Conservation (phyloP, 108 stramenopile species). For the Cyclotella baltica region DNA sequence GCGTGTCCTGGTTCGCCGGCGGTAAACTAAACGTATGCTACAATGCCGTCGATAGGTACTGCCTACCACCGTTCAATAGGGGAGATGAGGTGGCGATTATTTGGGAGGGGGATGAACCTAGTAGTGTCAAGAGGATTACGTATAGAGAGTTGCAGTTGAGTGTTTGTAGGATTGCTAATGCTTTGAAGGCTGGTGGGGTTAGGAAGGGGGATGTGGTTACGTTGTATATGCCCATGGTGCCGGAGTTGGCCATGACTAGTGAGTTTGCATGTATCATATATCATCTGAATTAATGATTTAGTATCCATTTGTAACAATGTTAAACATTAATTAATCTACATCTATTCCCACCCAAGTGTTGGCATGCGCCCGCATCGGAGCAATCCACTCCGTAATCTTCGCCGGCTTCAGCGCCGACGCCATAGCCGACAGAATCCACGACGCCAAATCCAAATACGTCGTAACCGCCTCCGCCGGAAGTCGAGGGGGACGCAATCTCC, state of each 20-base stretch:
- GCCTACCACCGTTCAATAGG: constrained; percentile 48
- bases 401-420: constrained; percentile 85
- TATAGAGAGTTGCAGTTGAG: constrained; percentile 68
- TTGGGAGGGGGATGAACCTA: constrained; percentile 91
- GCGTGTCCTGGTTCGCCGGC: constrained; percentile 81
- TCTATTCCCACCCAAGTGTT: constrained; percentile 66
- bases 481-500: constrained; percentile 62
- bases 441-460: constrained; percentile 74
- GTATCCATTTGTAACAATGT: no score
- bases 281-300: no score
- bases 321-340: not conserved
- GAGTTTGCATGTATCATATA: not conserved
- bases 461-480: constrained; percentile 68
- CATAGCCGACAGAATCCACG: constrained; percentile 81
- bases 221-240: constrained; percentile 99
- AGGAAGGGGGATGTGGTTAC: constrained; percentile 95
- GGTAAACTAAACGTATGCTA: constrained; percentile 87
- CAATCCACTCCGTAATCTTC: constrained; percentile 97
- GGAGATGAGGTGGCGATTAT: constrained; percentile 80
- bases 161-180: constrained; percentile 90
- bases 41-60: constrained; percentile 90
- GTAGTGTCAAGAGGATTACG: constrained; percentile 52
- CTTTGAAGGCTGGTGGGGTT: constrained; percentile 80
- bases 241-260: constrained; percentile 91
- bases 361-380: constrained; percentile 97